Evolutionary conservation across 1,284 basidiomycete genomes (phyloP), one percentile per base, ranked within the genome.

Genomic region (Cutaneotrichosporon cavernicola): DNA sequence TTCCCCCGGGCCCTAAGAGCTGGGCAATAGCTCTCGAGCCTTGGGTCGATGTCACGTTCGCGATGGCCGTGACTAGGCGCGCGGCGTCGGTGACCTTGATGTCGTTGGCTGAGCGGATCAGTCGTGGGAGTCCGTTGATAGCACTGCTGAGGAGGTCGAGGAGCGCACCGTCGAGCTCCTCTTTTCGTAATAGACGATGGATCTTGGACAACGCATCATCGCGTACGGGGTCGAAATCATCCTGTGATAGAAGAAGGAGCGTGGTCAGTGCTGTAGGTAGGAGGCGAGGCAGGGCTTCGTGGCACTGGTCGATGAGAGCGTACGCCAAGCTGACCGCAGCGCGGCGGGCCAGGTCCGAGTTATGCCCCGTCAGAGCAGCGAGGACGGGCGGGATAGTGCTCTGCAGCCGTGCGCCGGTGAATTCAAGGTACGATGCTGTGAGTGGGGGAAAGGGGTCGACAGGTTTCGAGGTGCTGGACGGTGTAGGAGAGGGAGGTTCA

Each of bases 1-100:
- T 87, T 5, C 92, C 92, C 0, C 82, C 84, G 0, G 92, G 89
- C 4, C 92, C 92, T 0, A 95, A 84, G 6, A 96, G 82, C 60
- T 85, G 84, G 4, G 85, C 85, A 6, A 92, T 83, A 14, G 72
- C 64, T 40, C 72, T 73, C 65, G 46, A 84, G 72, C 22, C 66
- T 34, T 46, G 72, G 70, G 55, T n/a, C 63, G 71, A 22, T 80
- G 76, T 83, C 5, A 88, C 76, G 47, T 82, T 80, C 69, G 91
- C 90, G 1, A 90, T 84, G 2, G 90, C 89, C 57, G 86, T 85
- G 61, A 95, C 83, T 65, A 90, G 82, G 5, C 84, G 81, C 3
- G 89, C 85, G 6, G 85, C 79, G 71, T 90, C 88, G 67, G 86
- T 84, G 14, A 92, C 85, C 74, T 88, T 88, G 13, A 83, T 77